Evolutionary conservation across 2,329 filamentous ascomycete species (phyloP).

Genomic region (Pezicula neosporulosa): DNA sequence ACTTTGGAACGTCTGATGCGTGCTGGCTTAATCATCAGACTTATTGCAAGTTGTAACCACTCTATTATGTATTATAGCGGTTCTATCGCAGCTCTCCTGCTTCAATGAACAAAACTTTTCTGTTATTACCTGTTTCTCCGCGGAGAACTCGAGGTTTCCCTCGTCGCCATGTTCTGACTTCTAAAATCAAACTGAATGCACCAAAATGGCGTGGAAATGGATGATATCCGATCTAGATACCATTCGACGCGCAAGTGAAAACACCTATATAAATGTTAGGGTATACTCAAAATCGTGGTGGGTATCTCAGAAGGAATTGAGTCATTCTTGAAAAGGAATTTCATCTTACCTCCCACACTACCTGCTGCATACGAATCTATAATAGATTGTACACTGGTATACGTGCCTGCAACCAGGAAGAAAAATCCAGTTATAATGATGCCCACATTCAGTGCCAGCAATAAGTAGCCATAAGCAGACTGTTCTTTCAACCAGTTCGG

Average conservation of each 20-base stretch:
- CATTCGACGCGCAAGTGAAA: slow-evolving; percentile 72
- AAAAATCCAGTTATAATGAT: slow-evolving; percentile 76
- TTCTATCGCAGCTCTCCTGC: too few species aligned
- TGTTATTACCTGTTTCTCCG: too few species aligned
- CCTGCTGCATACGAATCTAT: slow-evolving; percentile 66
- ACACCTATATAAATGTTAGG: slow-evolving; percentile 31
- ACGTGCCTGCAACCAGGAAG: slow-evolving; percentile 80
- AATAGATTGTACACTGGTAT: slow-evolving; percentile 71
- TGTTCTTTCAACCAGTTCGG: slow-evolving; percentile 32
- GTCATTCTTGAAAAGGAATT: not conserved
- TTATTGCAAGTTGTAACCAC: too few species aligned
- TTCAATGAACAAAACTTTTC: too few species aligned
- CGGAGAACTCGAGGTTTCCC: too few species aligned
- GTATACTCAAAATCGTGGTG: not conserved
- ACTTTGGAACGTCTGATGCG: too few species aligned
- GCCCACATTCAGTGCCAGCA: slow-evolving; percentile 64
- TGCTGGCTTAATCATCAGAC: too few species aligned
- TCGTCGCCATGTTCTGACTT: too few species aligned
- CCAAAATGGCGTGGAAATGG: too few species aligned
- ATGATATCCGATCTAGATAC: slow-evolving; percentile 33
- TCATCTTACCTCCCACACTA: slow-evolving; percentile 51
- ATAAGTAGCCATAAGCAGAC: slow-evolving; percentile 38
- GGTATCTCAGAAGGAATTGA: not conserved
- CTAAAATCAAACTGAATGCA: too few species aligned
- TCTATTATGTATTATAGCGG: too few species aligned